Evolutionary conservation across 179 eudicot genomes (phyloP).

Genomic region (Corrigiola litoralis): DNA sequence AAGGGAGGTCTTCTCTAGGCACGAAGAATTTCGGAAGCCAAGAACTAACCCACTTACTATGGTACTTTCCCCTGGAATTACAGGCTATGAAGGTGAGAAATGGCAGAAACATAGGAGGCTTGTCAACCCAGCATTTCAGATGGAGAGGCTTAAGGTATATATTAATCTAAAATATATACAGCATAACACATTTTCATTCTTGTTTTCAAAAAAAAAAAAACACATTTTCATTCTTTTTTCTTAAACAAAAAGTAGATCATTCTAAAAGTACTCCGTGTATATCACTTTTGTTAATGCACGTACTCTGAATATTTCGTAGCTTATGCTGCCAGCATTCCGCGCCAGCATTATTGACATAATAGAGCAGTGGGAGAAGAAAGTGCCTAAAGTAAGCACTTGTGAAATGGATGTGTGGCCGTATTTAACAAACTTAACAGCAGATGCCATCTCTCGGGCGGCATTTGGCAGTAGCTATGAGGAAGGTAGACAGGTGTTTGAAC

Average conservation of each 20-base stretch:
- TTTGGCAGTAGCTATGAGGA: conserved; percentile 38
- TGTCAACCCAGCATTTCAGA: conserved; percentile 32
- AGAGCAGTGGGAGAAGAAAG: conserved; percentile 36
- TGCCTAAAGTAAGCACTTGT: conserved; percentile 9
- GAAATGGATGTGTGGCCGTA: conserved; percentile 33
- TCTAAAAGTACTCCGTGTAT: no score
- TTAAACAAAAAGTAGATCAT: no score
- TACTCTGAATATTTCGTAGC: conserved; percentile 18
- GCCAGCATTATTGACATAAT: conserved; percentile 38
- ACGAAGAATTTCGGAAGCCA: conserved; percentile 23
- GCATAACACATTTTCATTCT: no score
- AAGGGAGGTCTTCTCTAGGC: conserved; percentile 28
- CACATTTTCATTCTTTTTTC: no score
- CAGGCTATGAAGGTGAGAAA: conserved; percentile 13
- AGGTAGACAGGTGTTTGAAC: conserved; percentile 28
- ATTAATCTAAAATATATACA: no score
- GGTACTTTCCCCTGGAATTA: conserved; percentile 13
- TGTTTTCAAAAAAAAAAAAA: no score
- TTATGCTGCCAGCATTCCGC: conserved; percentile 50
- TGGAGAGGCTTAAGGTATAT: conserved; percentile 28
- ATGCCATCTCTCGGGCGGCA: conserved; percentile 34
- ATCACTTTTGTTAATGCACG: no score
- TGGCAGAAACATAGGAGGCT: conserved; percentile 27
- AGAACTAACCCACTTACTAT: not conserved
- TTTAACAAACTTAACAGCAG: conserved; percentile 20